Conservation (phyloP, 192 early-diverging fungal genomes). For the Funneliformis mosseae region DNA sequence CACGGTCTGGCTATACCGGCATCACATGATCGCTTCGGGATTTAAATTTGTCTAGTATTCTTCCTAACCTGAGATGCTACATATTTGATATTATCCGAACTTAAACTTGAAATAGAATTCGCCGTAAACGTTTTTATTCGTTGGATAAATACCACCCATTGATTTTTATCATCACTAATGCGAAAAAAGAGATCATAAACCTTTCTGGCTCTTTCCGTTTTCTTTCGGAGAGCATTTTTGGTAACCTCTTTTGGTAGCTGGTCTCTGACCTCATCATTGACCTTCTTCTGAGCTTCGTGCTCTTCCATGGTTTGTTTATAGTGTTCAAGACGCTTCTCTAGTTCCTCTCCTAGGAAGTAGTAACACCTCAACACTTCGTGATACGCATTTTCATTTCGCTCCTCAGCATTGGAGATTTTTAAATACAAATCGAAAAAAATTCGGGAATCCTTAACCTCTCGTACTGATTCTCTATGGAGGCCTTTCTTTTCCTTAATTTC, state of each 20-base stretch:
- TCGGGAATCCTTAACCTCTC: slow-evolving; percentile 6
- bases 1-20: slow-evolving; percentile 19
- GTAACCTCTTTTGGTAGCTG: slow-evolving; percentile 6
- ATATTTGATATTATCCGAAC: too few relatives aligned
- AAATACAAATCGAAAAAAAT: slow-evolving; percentile 20
- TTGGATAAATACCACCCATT: background rate
- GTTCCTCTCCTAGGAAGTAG: slow-evolving; percentile 15
- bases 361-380: background rate
- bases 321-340: background rate
- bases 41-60: slow-evolving; percentile 18
- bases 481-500: slow-evolving; percentile 6
- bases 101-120: too few relatives aligned
- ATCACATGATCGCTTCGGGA: slow-evolving; percentile 16
- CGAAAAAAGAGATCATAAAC: slow-evolving; percentile 28
- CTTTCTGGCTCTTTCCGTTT: slow-evolving; percentile 21
- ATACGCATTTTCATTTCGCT: slow-evolving; percentile 6
- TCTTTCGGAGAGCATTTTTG: slow-evolving; percentile 24
- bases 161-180: slow-evolving; percentile 24
- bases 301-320: slow-evolving; percentile 10
- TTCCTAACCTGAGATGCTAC: background rate
- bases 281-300: slow-evolving; percentile 14
- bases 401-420: slow-evolving; percentile 22
- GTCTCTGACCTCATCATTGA: slow-evolving; percentile 7
- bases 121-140: too few relatives aligned
- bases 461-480: slow-evolving; percentile 4